Evolutionary conservation across 192 early-diverging fungal species (phyloP).

Genomic region (Entomortierella lignicola): DNA sequence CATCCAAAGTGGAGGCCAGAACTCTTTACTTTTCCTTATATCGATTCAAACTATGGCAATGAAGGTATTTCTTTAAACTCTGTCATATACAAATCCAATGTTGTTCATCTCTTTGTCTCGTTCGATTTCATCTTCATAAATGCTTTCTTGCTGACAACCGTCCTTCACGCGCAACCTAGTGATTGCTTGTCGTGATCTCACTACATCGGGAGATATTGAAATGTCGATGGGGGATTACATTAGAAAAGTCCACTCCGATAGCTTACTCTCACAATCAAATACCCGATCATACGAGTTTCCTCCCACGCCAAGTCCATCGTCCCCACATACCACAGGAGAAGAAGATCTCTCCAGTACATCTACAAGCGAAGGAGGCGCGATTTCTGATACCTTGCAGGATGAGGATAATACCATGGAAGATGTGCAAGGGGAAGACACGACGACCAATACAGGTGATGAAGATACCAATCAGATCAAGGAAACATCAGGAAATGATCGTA

Average conservation of each 20-base stretch:
- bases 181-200: constrained; percentile 32
- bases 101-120: no score
- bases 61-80: constrained; percentile 11
- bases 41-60: constrained; percentile 19
- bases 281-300: not conserved
- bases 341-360: not conserved
- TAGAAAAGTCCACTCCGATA: constrained; percentile 12
- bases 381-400: not conserved
- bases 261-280: not conserved
- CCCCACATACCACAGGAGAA: not conserved
- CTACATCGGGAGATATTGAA: constrained; percentile 5
- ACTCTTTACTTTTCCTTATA: constrained; percentile 25
- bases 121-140: no score
- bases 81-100: no score
- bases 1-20: constrained; percentile 11
- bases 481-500: not conserved
- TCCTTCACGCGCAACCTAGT: not conserved
- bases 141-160: not conserved
- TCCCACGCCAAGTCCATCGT: not conserved
- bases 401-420: not conserved
- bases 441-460: not conserved
- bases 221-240: constrained; percentile 41
- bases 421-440: not conserved
- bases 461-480: not conserved
- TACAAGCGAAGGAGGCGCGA: not conserved